phyloP scores from a whole-genome alignment of 345 rosid genomes.

The Durio zibethinus region DNA sequence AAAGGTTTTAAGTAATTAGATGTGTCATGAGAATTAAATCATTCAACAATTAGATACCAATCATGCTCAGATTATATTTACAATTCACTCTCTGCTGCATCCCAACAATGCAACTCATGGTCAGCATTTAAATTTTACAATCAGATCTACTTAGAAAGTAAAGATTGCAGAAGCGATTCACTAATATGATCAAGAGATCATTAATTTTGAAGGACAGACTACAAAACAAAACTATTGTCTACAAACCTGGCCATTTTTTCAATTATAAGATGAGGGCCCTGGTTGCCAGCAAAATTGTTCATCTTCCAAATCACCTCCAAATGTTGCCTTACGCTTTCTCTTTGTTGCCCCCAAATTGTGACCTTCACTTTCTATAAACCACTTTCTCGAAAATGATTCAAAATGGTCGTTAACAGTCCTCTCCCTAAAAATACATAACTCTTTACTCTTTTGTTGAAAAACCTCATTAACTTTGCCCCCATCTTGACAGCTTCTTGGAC shows the following conservation, averaged over 20 bases:
- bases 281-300: conserved; percentile 38
- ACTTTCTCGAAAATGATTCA: conserved; percentile 29
- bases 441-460: conserved; percentile 38
- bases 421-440: conserved; percentile 56
- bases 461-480: conserved; percentile 23
- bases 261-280: conserved; percentile 31
- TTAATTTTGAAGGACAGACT: conserved; percentile 25
- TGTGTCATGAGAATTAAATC: not conserved
- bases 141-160: conserved; percentile 22
- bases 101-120: conserved; percentile 23
- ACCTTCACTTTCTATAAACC: conserved; percentile 37
- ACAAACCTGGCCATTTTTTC: conserved; percentile 45
- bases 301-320: conserved; percentile 39
- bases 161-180: conserved; percentile 25
- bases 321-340: conserved; percentile 48
- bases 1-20: not conserved
- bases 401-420: conserved; percentile 34
- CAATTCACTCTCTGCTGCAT: conserved; percentile 15
- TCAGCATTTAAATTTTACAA: conserved; percentile 19
- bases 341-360: conserved; percentile 33
- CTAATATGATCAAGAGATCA: conserved; percentile 25
- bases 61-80: conserved; percentile 5
- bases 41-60: conserved; percentile 1
- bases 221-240: conserved; percentile 32
- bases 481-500: conserved; percentile 34